A percentile compares a stretch with the other conserved stretches of the same genome.
Conservation (phyloP, 257 asterid genomes). For the Catharanthus roseus region DNA sequence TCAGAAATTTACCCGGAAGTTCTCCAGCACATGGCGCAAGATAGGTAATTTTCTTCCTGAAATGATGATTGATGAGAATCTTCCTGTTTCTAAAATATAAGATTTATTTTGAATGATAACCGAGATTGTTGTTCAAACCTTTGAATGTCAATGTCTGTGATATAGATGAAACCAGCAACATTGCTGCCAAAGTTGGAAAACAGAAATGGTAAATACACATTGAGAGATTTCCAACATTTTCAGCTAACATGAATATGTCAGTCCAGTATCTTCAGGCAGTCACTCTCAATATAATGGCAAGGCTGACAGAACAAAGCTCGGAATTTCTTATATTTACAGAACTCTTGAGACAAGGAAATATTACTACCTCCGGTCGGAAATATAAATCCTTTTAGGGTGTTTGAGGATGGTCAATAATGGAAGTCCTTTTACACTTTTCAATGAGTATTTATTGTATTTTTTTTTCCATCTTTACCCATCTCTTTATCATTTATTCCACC, state of each 20-base stretch:
- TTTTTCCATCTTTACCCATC: too few relatives aligned
- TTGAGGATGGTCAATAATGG: too few relatives aligned
- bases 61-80: constrained; percentile 5
- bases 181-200: constrained; percentile 37
- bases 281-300: background rate
- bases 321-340: background rate
- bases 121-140: constrained; percentile 40
- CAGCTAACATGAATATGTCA: background rate
- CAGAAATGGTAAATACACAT: constrained; percentile 9
- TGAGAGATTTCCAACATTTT: constrained; percentile 5
- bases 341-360: background rate
- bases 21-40: constrained; percentile 89
- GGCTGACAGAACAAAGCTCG: background rate
- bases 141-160: constrained; percentile 71
- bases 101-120: background rate
- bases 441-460: too few relatives aligned
- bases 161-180: constrained; percentile 93
- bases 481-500: too few relatives aligned
- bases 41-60: constrained; percentile 80
- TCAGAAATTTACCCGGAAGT: constrained; percentile 77
- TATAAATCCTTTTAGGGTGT: too few relatives aligned
- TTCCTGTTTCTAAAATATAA: background rate
- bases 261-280: background rate
- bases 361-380: too few relatives aligned
- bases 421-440: too few relatives aligned